A percentile compares a stretch with the other conserved stretches of the same genome.
phyloP scores from a whole-genome alignment of 2,329 filamentous ascomycete species.

The Plenodomus tracheiphilus region DNA sequence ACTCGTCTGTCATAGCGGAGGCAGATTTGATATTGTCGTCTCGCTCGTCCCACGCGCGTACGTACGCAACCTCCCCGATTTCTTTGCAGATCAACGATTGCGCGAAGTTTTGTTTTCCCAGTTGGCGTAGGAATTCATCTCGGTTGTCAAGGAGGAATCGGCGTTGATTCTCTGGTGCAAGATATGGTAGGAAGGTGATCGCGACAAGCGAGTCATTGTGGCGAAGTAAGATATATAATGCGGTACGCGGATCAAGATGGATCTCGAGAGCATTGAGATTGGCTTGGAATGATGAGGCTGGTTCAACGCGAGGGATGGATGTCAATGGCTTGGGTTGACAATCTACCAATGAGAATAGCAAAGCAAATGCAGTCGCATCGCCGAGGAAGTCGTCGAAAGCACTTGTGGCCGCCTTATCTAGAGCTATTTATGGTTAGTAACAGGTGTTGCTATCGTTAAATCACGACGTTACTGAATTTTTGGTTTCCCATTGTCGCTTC shows the following conservation, averaged over 20 bases:
- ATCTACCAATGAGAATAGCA: neutral
- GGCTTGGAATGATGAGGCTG: neutral
- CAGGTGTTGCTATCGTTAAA: too few relatives aligned
- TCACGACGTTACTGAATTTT: too few relatives aligned
- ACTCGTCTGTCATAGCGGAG: neutral
- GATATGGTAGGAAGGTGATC: neutral
- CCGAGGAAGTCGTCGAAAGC: too few relatives aligned
- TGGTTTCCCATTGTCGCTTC: too few relatives aligned
- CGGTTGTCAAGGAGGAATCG: slow-evolving; percentile 15
- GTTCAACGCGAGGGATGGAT: neutral
- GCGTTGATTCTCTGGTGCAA: slow-evolving; percentile 2
- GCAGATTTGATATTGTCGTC: slow-evolving; percentile 4
- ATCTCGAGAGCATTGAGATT: neutral
- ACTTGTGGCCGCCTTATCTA: too few relatives aligned
- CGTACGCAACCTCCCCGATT: slow-evolving; percentile 28
- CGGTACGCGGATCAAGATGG: neutral
- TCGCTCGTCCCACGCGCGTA: slow-evolving; percentile 30
- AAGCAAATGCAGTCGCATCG: neutral
- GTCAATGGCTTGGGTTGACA: neutral
- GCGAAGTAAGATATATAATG: neutral
- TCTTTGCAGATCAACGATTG: slow-evolving; percentile 33
- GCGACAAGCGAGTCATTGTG: too few relatives aligned
- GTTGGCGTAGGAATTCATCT: slow-evolving; percentile 8
- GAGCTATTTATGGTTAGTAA: too few relatives aligned
- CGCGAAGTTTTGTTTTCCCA: slow-evolving; percentile 20